Conservation (phyloP, 2,329 filamentous ascomycete species). For the Diaporthe vaccinii region DNA sequence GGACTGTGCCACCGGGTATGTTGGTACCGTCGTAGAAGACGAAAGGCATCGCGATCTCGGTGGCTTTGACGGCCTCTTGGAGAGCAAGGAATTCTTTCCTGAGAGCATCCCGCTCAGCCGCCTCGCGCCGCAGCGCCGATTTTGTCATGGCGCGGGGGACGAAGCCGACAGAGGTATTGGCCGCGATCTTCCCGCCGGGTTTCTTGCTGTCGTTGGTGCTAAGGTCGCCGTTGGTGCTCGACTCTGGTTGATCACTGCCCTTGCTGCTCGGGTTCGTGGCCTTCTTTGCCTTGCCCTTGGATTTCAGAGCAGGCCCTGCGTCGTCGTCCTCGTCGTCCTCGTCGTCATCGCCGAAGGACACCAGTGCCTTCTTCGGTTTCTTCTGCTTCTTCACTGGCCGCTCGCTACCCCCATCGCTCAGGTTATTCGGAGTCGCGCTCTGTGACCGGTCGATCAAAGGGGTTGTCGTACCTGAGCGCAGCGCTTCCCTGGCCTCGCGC, state of each 20-base stretch:
- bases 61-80: constrained; percentile 89
- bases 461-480: constrained; percentile 61
- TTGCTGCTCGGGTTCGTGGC: constrained; percentile 16
- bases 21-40: constrained; percentile 98
- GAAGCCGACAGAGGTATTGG: constrained; percentile 72
- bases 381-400: constrained; percentile 57
- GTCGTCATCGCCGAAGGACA: constrained; percentile 78
- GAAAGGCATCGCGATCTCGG: constrained; percentile 92
- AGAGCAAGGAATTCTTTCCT: constrained; percentile 84
- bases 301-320: constrained; percentile 48
- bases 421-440: constrained; percentile 62
- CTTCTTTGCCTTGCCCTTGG: constrained; percentile 28
- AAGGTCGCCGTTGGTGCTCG: constrained; percentile 42
- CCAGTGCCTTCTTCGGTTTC: constrained; percentile 61
- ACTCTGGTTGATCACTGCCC: constrained; percentile 39
- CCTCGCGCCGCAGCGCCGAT: constrained; percentile 78
- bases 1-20: constrained; percentile 84
- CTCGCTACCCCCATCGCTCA: constrained; percentile 49
- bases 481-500: constrained; percentile 79
- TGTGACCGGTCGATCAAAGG: constrained; percentile 56
- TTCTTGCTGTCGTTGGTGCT: constrained; percentile 44
- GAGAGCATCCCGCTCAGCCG: constrained; percentile 78
- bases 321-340: constrained; percentile 72
- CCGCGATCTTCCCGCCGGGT: constrained; percentile 65
- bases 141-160: constrained; percentile 80